Conservation (phyloP, 2,329 filamentous ascomycete genomes). For the Arthrobotrys entomopaga region DNA sequence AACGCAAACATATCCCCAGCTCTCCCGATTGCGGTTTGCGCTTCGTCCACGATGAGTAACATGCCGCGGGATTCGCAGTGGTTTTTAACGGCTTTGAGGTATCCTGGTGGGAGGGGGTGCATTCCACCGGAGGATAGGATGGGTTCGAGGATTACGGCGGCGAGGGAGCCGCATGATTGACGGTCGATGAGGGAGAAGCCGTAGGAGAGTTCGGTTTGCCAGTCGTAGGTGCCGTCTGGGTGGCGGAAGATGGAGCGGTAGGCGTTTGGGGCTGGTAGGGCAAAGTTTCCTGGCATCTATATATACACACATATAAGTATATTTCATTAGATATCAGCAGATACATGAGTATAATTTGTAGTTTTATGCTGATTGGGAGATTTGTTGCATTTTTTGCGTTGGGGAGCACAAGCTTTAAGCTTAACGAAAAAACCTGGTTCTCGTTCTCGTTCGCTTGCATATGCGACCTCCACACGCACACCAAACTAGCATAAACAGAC, state of each 20-base stretch:
- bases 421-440: background rate
- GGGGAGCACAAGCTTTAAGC: slow-evolving; percentile 8
- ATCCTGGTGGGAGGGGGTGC: slow-evolving; percentile 69
- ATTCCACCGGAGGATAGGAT: slow-evolving; percentile 72
- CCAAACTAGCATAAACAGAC: too few species aligned
- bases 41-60: slow-evolving; percentile 71
- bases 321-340: too few species aligned
- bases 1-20: slow-evolving; percentile 71
- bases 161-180: slow-evolving; percentile 70
- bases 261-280: slow-evolving; percentile 70
- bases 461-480: background rate
- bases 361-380: background rate
- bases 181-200: slow-evolving; percentile 72
- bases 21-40: slow-evolving; percentile 70
- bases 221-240: slow-evolving; percentile 71
- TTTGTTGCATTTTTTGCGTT: slow-evolving; percentile 51
- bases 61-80: slow-evolving; percentile 69
- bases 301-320: too few species aligned
- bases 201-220: slow-evolving; percentile 72
- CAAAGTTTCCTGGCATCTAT: slow-evolving; percentile 68
- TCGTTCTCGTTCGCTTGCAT: background rate
- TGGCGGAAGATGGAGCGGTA: slow-evolving; percentile 72
- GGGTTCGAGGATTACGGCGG: slow-evolving; percentile 72
- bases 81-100: slow-evolving; percentile 68
- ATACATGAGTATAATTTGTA: too few species aligned